phyloP scores from a whole-genome alignment of 805 yeast species.

The Kodamaea kaohsiungensis region DNA sequence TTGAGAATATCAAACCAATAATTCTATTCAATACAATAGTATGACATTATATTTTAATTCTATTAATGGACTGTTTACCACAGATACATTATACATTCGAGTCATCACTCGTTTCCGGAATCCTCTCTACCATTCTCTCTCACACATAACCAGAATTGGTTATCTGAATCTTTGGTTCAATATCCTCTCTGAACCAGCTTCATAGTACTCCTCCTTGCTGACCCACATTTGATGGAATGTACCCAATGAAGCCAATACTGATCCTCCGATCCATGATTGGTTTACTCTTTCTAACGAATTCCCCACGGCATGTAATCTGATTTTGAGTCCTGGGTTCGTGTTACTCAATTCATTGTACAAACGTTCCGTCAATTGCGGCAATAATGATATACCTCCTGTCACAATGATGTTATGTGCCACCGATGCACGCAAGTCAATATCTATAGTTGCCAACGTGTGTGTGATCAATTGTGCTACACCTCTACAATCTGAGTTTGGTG shows the following conservation, averaged over 20 bases:
- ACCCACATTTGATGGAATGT: constrained; percentile 97
- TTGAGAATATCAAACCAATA: too few relatives aligned
- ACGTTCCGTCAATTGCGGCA: constrained; percentile 81
- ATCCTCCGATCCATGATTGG: constrained; percentile 91
- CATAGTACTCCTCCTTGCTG: constrained; percentile 81
- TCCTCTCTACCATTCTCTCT: background rate
- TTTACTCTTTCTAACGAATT: constrained; percentile 72
- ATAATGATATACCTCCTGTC: constrained; percentile 79
- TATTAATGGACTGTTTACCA: background rate
- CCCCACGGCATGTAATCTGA: constrained; percentile 81
- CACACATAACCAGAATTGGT: background rate
- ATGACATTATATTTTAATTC: background rate
- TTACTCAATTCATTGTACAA: constrained; percentile 67
- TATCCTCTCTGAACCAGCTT: constrained; percentile 81
- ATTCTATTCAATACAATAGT: too few relatives aligned
- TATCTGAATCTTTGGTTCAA: constrained; percentile 80
- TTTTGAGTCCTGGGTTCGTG: constrained; percentile 80
- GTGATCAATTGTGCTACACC: constrained; percentile 65
- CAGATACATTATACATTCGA: background rate
- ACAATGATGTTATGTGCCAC: constrained; percentile 86
- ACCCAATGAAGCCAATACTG: constrained; percentile 83
- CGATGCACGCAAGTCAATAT: constrained; percentile 81
- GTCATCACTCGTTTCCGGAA: background rate
- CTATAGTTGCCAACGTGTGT: constrained; percentile 58
- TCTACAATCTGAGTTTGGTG: constrained; percentile 15